These are phyloP conservation scores for Ustilago lituana DNA, from an alignment of 1,284 basidiomycete genomes.

Conservation along the genomic window DNA sequence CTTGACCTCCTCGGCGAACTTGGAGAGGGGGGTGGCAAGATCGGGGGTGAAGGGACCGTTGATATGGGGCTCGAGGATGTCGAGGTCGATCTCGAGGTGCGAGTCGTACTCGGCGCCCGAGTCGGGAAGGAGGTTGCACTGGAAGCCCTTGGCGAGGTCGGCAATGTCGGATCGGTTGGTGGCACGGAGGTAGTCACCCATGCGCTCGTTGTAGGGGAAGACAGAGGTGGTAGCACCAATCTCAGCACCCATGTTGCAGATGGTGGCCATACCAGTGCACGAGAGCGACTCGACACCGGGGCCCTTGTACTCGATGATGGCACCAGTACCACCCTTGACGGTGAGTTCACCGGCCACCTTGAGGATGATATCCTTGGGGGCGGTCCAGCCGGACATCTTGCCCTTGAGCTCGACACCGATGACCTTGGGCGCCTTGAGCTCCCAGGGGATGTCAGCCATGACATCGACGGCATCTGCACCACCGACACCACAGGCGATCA, in stretches of 20 bases:
- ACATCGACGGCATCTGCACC: slow-evolving; percentile 99
- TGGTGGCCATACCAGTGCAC: slow-evolving; percentile 98
- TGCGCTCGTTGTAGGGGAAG: slow-evolving; percentile 98
- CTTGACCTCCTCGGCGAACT: slow-evolving; percentile 90
- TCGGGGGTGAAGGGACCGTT: slow-evolving; percentile 87
- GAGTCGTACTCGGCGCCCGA: slow-evolving; percentile 92
- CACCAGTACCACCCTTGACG: slow-evolving; percentile 67
- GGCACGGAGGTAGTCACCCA: slow-evolving; percentile 90
- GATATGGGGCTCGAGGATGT: slow-evolving; percentile 97
- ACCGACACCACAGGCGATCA: slow-evolving; percentile 98
- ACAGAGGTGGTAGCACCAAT: slow-evolving; percentile 98
- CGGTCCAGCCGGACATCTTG: slow-evolving; percentile 94
- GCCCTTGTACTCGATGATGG: slow-evolving; percentile 68
- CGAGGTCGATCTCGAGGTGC: slow-evolving; percentile 91
- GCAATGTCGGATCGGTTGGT: slow-evolving; percentile 91
- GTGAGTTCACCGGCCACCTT: slow-evolving; percentile 67
- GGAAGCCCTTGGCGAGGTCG: slow-evolving; percentile 86
- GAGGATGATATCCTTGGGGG: slow-evolving; percentile 77
- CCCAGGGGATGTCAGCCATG: slow-evolving; percentile 97
- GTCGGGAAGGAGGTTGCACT: slow-evolving; percentile 91
- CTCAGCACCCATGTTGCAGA: slow-evolving; percentile 99
- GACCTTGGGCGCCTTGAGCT: slow-evolving; percentile 98
- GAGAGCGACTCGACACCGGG: slow-evolving; percentile 91
- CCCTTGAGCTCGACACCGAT: slow-evolving; percentile 97
- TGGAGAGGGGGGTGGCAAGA: slow-evolving; percentile 76